Conservation (phyloP, 495 filamentous ascomycete species). For the Podospora conica region DNA sequence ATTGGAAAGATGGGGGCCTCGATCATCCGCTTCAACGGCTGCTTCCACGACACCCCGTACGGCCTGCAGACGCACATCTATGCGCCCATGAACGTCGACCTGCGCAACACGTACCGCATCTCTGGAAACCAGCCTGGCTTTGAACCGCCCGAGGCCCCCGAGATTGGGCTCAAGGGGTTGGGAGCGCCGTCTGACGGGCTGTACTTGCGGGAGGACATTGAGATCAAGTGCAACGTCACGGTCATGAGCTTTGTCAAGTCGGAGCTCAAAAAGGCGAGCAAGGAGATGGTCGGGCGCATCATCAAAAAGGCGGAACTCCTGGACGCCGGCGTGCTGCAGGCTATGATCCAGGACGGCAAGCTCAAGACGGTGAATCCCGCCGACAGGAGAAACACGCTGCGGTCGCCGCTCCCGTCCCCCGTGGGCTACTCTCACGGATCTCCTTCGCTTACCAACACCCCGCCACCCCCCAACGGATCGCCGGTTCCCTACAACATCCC, state of each 20-base stretch:
- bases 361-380: slow-evolving; percentile 45
- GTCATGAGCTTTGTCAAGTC: slow-evolving; percentile 62
- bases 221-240: slow-evolving; percentile 65
- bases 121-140: slow-evolving; percentile 56
- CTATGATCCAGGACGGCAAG: slow-evolving; percentile 46
- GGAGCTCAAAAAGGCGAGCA: slow-evolving; percentile 60
- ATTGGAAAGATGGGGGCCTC: slow-evolving; percentile 53
- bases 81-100: slow-evolving; percentile 52
- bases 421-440: slow-evolving; percentile 19
- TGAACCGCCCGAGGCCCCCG: slow-evolving; percentile 51
- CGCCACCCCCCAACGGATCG: slow-evolving; percentile 28
- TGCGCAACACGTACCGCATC: slow-evolving; percentile 47
- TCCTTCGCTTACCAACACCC: slow-evolving; percentile 17
- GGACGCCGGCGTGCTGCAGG: slow-evolving; percentile 42
- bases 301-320: slow-evolving; percentile 58
- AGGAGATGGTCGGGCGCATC: slow-evolving; percentile 58
- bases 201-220: slow-evolving; percentile 69
- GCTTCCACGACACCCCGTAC: slow-evolving; percentile 64
- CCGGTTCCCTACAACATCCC: slow-evolving; percentile 40
- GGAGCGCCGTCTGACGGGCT: slow-evolving; percentile 56
- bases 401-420: slow-evolving; percentile 31
- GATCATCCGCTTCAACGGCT: slow-evolving; percentile 66
- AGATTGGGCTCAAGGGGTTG: slow-evolving; percentile 48
- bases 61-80: slow-evolving; percentile 71
- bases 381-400: slow-evolving; percentile 28